phyloP scores from a whole-genome alignment of 2,329 filamentous ascomycete genomes.

The Sphaerulina vaccinii region DNA sequence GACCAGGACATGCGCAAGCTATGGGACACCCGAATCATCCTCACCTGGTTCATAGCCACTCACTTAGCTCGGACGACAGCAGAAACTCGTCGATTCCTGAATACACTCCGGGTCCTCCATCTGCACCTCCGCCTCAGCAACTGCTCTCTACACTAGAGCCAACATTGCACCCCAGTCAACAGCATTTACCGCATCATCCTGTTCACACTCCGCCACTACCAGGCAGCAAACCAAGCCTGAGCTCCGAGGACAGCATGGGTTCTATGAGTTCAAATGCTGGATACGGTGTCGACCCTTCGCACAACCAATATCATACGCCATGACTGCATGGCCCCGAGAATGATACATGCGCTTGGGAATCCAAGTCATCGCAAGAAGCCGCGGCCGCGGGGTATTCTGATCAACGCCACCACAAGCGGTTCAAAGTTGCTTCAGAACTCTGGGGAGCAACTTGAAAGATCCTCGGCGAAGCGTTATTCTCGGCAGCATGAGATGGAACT shows the following conservation, averaged over 20 bases:
- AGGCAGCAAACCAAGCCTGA: constrained; percentile 12
- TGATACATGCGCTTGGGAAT: neutral
- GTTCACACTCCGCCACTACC: constrained; percentile 3
- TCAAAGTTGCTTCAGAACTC: constrained; percentile 3
- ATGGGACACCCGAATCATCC: constrained; percentile 7
- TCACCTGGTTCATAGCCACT: constrained; percentile 22
- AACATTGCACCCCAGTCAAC: constrained; percentile 3
- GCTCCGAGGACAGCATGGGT: constrained; percentile 25
- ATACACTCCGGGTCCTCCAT: neutral
- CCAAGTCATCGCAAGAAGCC: neutral
- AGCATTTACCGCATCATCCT: constrained; percentile 4
- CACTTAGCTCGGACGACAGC: constrained; percentile 27
- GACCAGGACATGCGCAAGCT: neutral
- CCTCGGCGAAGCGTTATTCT: neutral
- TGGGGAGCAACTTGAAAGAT: constrained; percentile 2
- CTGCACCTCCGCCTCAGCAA: neutral
- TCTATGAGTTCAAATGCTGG: constrained; percentile 22
- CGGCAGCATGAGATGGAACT: neutral
- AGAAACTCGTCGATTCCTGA: constrained; percentile 19
- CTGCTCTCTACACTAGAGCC: constrained; percentile 10
- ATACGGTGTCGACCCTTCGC: constrained; percentile 6
- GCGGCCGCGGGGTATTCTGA: neutral
- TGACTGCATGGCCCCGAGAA: constrained; percentile 10
- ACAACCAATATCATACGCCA: constrained; percentile 22
- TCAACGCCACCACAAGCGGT: neutral